A percentile compares a stretch with the other conserved stretches of the same genome.
Evolutionary conservation across 2,329 filamentous ascomycete species (phyloP).

Genomic region (Penicillium frequentans): DNA sequence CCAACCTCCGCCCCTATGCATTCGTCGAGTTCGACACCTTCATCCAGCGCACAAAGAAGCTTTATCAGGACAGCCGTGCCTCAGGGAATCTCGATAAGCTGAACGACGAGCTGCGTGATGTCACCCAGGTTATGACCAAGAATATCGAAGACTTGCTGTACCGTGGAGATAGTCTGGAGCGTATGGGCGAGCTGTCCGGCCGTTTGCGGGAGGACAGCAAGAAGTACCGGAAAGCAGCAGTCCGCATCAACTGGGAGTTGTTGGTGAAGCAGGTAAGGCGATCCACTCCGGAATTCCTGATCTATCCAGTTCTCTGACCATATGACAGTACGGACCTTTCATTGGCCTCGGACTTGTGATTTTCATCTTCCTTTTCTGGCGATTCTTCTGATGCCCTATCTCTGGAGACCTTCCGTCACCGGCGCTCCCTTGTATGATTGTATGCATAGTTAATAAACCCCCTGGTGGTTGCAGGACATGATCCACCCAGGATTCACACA

Average conservation of each 20-base stretch:
- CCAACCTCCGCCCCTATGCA: conserved; percentile 82
- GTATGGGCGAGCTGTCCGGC: conserved; percentile 93
- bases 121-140: conserved; percentile 99
- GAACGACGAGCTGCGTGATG: conserved; percentile 95
- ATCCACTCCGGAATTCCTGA: not conserved
- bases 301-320: conserved; percentile 21
- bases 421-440: conserved; percentile 31
- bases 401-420: conserved; percentile 4
- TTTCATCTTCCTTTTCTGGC: conserved; percentile 84
- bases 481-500: conserved; percentile 18
- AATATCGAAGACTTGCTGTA: conserved; percentile 98
- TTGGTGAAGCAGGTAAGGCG: conserved; percentile 75
- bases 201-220: conserved; percentile 86
- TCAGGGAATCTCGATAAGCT: conserved; percentile 91
- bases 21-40: conserved; percentile 99
- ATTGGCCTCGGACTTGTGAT: conserved; percentile 79
- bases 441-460: conserved; percentile 38
- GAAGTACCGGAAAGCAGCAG: conserved; percentile 90
- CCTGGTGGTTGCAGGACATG: conserved; percentile 33
- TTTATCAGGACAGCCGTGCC: conserved; percentile 89
- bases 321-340: conserved; percentile 76
- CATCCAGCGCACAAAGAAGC: conserved; percentile 87
- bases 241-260: conserved; percentile 97
- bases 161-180: conserved; percentile 87
- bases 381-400: conserved; percentile 68